Evolutionary conservation across 805 yeast species (phyloP).

Genomic region (Cyberlindnera americana): DNA sequence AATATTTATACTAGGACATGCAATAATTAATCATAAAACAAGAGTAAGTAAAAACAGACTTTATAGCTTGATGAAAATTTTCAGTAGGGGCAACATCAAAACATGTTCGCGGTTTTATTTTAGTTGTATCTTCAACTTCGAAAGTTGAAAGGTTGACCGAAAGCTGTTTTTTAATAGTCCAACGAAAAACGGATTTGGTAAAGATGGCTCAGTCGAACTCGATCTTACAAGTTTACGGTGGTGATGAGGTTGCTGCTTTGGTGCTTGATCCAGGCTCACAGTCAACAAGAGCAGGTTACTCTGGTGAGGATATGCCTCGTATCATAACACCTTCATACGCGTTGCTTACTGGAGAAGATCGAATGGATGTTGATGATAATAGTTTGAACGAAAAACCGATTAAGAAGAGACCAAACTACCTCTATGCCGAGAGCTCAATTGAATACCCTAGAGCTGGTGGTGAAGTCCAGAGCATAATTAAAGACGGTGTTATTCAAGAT

Average conservation of each 20-base stretch:
- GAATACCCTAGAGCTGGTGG: constrained; percentile 48
- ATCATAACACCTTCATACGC: constrained; percentile 70
- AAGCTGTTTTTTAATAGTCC: no score
- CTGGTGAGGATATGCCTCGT: constrained; percentile 89
- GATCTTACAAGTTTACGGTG: constrained; percentile 23
- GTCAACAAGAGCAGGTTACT: constrained; percentile 80
- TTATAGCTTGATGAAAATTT: no score
- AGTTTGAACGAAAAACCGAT: constrained; percentile 12
- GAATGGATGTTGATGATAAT: constrained; percentile 25
- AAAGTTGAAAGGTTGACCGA: no score
- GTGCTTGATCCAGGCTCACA: constrained; percentile 90
- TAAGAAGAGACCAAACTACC: constrained; percentile 26
- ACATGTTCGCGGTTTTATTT: no score
- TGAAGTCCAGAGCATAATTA: constrained; percentile 54
- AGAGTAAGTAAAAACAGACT: no score
- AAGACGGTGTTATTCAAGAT: constrained; percentile 63
- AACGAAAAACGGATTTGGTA: not conserved
- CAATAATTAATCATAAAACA: no score
- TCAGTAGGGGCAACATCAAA: no score
- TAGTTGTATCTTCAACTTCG: no score
- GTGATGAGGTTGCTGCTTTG: constrained; percentile 80
- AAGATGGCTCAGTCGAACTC: constrained; percentile 26
- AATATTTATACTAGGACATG: not conserved
- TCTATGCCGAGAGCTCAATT: constrained; percentile 39
- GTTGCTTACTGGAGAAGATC: constrained; percentile 32